Evolutionary conservation across 805 yeast genomes (phyloP), one percentile per base, ranked within the genome.

Genomic region (Wickerhamomyces xylosicus): DNA sequence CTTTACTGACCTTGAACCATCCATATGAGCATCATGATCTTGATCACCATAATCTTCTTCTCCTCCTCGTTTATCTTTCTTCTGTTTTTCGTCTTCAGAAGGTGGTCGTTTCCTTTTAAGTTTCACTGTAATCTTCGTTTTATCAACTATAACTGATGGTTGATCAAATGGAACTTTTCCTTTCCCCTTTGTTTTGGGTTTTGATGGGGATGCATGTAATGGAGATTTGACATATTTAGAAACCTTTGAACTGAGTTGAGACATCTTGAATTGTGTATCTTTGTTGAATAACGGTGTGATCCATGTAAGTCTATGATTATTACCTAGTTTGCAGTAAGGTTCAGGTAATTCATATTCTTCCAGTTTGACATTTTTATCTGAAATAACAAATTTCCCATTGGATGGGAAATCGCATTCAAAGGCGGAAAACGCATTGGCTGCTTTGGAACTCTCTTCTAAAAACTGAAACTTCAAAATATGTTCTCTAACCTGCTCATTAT

Each of bases 401-500:
- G 15, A 25, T 36, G 28, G 8, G 19, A 16, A 19, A 14, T 35
- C 7, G 33, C 35, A 7, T 43, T 36, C 40, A 38, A 48, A 45
- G 10, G 37, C 47, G 4, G 38, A 20, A 29, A 40, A 48, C 10
- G 6, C 25, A 5, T 9, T 14, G 19, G 41, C 16, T 5, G 27
- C 28, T 19, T 43, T 38, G 14, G 49, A 48, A 2, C 41, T 43
- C 21, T 59, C 47, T 17, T 53, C 47, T 39, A 77, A 50, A 47
- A 78, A 78, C 21, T 64, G 57, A 47, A 74, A 77, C 37, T 59
- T 55, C 46, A 73, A 59, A 15, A 78, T 68, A 46, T 64, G 77
- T 15, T 74, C 65, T 47, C 72, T 77, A 66, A 78, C 77, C 10
- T 74, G 77, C 0, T 57, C 49, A 59, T 78, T 78, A 47, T 78